These are phyloP conservation scores for Boletus rufocinnamomeus DNA, from an alignment of 768 basidiomycete species.

Conservation along the genomic window DNA sequence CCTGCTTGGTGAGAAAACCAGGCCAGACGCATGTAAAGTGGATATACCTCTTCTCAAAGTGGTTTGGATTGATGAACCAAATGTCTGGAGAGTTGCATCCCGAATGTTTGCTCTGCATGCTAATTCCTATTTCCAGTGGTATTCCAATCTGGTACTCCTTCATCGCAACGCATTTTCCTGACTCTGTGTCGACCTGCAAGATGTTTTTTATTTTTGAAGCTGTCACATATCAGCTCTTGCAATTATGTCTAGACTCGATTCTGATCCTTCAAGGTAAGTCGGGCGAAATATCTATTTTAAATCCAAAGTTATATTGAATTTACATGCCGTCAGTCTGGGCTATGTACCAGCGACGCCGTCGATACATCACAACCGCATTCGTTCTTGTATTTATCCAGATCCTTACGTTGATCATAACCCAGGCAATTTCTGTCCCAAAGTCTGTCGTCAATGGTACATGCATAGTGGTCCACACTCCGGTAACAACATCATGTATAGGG, in stretches of 20 bases:
- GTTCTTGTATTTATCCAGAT: conserved; percentile 11
- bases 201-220: background rate
- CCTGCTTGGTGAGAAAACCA: conserved; percentile 5
- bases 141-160: background rate
- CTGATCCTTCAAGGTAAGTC: conserved; percentile 25
- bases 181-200: conserved; percentile 5
- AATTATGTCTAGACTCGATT: conserved; percentile 18
- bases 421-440: background rate
- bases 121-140: conserved; percentile 10
- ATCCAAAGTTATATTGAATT: background rate
- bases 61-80: conserved; percentile 25
- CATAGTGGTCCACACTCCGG: conserved; percentile 3
- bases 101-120: background rate
- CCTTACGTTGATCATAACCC: background rate
- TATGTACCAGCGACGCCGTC: conserved; percentile 8
- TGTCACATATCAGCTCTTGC: conserved; percentile 11
- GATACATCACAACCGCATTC: background rate
- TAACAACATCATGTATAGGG: background rate
- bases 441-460: conserved; percentile 14
- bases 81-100: conserved; percentile 5
- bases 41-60: conserved; percentile 25
- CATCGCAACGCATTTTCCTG: background rate
- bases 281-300: background rate
- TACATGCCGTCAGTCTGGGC: conserved; percentile 12
- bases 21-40: conserved; percentile 16